Evolutionary conservation across 768 basidiomycete genomes (phyloP).

Genomic region (Leccinum boreale): DNA sequence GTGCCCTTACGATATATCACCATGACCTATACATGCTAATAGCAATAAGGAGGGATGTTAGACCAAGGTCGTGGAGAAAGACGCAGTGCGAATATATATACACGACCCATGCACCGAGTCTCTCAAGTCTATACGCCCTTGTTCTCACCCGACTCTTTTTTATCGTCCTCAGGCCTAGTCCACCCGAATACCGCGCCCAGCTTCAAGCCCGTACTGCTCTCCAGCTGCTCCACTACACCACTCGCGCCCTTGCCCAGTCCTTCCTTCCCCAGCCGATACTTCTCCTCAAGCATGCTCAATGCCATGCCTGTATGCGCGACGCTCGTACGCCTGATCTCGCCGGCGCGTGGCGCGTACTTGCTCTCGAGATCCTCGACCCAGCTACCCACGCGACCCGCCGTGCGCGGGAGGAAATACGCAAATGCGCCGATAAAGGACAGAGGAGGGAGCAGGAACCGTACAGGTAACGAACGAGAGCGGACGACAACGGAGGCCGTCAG

Average conservation of each 20-base stretch:
- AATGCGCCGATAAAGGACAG: conserved; percentile 65
- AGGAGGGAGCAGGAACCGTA: conserved; percentile 76
- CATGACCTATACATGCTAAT: background rate
- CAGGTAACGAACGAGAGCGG: conserved; percentile 67
- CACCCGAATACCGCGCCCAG: conserved; percentile 56
- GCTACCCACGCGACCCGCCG: conserved; percentile 60
- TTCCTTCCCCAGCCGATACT: conserved; percentile 44
- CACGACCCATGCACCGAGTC: background rate
- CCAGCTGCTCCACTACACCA: conserved; percentile 49
- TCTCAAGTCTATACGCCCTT: conserved; percentile 12
- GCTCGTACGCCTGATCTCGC: conserved; percentile 64
- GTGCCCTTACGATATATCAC: background rate
- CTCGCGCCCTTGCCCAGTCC: conserved; percentile 44
- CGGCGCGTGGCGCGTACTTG: conserved; percentile 61
- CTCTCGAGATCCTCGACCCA: conserved; percentile 74
- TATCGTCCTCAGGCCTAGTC: conserved; percentile 21
- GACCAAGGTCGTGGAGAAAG: background rate
- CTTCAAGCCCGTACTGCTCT: conserved; percentile 73
- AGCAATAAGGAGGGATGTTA: background rate
- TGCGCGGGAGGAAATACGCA: conserved; percentile 85
- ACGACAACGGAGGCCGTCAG: conserved; percentile 86
- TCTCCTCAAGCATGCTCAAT: conserved; percentile 54
- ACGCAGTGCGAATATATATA: conserved; percentile 5
- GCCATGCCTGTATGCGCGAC: conserved; percentile 59
- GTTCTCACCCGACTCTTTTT: conserved; percentile 14